Conservation (phyloP, 2,329 filamentous ascomycete genomes). For the Pezicula radicicola region DNA sequence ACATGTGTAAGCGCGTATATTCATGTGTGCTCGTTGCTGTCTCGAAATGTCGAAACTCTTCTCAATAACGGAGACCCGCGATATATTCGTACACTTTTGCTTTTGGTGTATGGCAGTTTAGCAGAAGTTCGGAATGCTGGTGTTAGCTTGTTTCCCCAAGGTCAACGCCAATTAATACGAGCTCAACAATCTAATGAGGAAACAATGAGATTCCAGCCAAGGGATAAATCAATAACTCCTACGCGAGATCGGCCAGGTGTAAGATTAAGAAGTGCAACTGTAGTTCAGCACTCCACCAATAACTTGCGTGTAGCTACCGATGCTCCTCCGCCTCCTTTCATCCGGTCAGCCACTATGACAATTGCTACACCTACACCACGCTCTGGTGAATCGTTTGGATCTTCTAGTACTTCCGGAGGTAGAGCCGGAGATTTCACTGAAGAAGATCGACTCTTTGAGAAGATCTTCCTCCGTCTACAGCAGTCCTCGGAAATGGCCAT, state of each 20-base stretch:
- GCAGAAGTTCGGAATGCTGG: constrained; percentile 54
- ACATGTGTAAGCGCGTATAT: constrained; percentile 63
- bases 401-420: constrained; percentile 29
- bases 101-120: constrained; percentile 64
- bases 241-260: constrained; percentile 45
- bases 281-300: constrained; percentile 23
- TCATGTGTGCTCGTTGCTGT: constrained; percentile 59
- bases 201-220: constrained; percentile 47
- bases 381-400: constrained; percentile 77
- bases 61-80: constrained; percentile 63
- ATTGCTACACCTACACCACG: constrained; percentile 74
- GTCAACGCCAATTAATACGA: constrained; percentile 8
- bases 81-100: constrained; percentile 62
- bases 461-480: constrained; percentile 74
- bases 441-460: constrained; percentile 79
- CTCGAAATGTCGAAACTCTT: constrained; percentile 60
- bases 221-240: constrained; percentile 51
- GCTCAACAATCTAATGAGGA: constrained; percentile 27
- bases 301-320: constrained; percentile 54
- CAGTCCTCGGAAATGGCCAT: constrained; percentile 72
- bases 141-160: constrained; percentile 17
- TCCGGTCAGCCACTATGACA: constrained; percentile 47
- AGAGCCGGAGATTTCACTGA: constrained; percentile 58
- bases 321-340: constrained; percentile 43
- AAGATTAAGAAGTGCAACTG: constrained; percentile 28